Percentiles rank a stretch among this genome's conserved stretches.
Evolutionary conservation across 2,329 filamentous ascomycete genomes (phyloP).

Genomic region (Neopestalotiopsis clavispora): DNA sequence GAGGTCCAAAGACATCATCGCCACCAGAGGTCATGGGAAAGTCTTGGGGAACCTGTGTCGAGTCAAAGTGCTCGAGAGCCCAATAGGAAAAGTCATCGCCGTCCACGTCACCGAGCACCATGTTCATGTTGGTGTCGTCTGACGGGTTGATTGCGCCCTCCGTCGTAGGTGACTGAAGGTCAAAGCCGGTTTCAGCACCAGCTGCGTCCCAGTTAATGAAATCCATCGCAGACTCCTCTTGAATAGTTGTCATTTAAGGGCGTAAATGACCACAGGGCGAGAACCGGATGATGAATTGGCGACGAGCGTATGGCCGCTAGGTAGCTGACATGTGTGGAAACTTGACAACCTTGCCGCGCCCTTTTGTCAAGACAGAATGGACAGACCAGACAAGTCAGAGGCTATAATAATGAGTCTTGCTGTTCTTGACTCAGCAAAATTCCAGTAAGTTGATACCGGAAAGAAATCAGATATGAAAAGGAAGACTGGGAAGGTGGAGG

Average conservation of each 20-base stretch:
- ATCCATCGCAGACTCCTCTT: slow-evolving; percentile 60
- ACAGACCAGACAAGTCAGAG: neutral
- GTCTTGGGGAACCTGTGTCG: slow-evolving; percentile 44
- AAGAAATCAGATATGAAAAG: neutral
- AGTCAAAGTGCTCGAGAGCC: slow-evolving; percentile 62
- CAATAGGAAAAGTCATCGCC: slow-evolving; percentile 65
- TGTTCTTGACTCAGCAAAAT: neutral
- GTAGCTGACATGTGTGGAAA: neutral
- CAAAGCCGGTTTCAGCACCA: slow-evolving; percentile 37
- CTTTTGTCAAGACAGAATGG: neutral
- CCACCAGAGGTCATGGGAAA: slow-evolving; percentile 34
- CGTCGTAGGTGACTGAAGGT: slow-evolving; percentile 34
- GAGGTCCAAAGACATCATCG: slow-evolving; percentile 35
- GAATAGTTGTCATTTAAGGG: slow-evolving; percentile 44
- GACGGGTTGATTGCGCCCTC: slow-evolving; percentile 37
- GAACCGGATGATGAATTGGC: neutral
- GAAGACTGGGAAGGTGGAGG: neutral
- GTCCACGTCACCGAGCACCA: slow-evolving; percentile 60
- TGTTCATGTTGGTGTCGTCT: slow-evolving; percentile 46
- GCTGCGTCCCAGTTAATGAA: slow-evolving; percentile 67
- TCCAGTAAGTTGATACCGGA: neutral
- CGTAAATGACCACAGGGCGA: slow-evolving; percentile 16
- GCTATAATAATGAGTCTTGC: neutral
- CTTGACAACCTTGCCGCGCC: neutral
- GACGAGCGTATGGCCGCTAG: neutral